A percentile compares a stretch with the other conserved stretches of the same genome.
Evolutionary conservation across 2,329 filamentous ascomycete genomes (phyloP).

Genomic region (Fusarium sp.): DNA sequence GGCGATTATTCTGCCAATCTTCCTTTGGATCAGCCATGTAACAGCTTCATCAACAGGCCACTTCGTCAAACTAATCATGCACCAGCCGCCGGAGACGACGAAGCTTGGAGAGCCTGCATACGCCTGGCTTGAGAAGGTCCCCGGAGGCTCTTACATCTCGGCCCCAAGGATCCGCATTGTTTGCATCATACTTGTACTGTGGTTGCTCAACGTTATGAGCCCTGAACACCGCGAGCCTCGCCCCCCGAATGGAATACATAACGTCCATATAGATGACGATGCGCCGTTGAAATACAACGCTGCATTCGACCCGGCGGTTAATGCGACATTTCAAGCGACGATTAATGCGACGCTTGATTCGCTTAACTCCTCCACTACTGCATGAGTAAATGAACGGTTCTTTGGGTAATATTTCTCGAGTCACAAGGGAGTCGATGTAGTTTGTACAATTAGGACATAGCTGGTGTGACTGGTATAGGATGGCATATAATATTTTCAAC

Average conservation of each 20-base stretch:
- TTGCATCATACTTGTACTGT: not conserved
- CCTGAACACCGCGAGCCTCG: not conserved
- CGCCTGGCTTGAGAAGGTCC: not conserved
- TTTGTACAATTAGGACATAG: not conserved
- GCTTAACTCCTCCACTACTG: too few relatives aligned
- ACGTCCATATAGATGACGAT: not conserved
- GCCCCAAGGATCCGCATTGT: not conserved
- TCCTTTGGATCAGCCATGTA: conserved; percentile 41
- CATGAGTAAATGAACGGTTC: too few relatives aligned
- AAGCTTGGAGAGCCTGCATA: not conserved
- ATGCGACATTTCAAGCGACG: too few relatives aligned
- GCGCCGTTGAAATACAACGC: too few relatives aligned
- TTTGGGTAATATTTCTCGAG: too few relatives aligned
- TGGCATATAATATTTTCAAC: not conserved
- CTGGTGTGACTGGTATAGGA: not conserved
- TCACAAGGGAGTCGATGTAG: too few relatives aligned
- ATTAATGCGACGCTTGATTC: too few relatives aligned
- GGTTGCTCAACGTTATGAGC: not conserved
- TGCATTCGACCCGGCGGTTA: too few relatives aligned
- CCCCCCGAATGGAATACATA: not conserved
- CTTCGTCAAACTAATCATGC: not conserved
- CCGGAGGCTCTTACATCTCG: not conserved
- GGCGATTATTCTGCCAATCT: conserved; percentile 42
- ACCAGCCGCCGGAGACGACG: not conserved
- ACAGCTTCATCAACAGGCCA: not conserved